Conservation (phyloP, 805 yeast species). For the Lachancea sp. region DNA sequence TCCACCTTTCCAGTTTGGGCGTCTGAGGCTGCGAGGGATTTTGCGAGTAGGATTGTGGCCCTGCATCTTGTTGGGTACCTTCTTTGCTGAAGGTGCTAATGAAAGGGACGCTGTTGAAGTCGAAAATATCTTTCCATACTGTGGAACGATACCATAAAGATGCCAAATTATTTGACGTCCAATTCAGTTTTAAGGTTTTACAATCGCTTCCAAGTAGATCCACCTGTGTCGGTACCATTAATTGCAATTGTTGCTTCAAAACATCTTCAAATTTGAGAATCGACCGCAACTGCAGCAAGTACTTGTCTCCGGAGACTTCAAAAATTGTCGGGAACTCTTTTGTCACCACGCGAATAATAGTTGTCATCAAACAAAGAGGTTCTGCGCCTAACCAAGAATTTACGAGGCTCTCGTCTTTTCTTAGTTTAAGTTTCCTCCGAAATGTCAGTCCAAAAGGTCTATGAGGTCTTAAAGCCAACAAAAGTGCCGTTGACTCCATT, state of each 20-base stretch:
- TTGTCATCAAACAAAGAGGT: constrained; percentile 17
- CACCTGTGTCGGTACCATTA: constrained; percentile 12
- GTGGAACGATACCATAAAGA: constrained; percentile 22
- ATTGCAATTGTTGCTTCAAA: background rate
- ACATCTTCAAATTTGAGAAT: constrained; percentile 16
- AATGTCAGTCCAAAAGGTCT: constrained; percentile 28
- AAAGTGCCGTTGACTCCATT: constrained; percentile 15
- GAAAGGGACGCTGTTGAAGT: constrained; percentile 8
- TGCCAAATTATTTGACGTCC: constrained; percentile 11
- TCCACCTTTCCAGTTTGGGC: constrained; percentile 26
- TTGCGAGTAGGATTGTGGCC: constrained; percentile 5
- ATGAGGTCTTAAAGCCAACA: constrained; percentile 17
- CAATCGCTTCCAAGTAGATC: constrained; percentile 5
- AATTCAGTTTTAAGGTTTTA: constrained; percentile 12
- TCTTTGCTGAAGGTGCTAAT: constrained; percentile 3
- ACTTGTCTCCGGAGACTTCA: constrained; percentile 23
- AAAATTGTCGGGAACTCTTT: constrained; percentile 23
- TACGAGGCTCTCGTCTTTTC: constrained; percentile 11
- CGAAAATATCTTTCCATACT: constrained; percentile 29
- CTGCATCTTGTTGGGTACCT: background rate
- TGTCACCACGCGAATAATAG: constrained; percentile 16
- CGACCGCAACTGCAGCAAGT: constrained; percentile 13
- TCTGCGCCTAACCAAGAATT: constrained; percentile 24
- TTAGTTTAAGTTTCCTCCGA: constrained; percentile 20
- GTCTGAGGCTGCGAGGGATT: constrained; percentile 13